Base-by-base conservation (phyloP, 2,329 filamentous ascomycete genomes). In the Aspergillus arachidicola region DNA sequence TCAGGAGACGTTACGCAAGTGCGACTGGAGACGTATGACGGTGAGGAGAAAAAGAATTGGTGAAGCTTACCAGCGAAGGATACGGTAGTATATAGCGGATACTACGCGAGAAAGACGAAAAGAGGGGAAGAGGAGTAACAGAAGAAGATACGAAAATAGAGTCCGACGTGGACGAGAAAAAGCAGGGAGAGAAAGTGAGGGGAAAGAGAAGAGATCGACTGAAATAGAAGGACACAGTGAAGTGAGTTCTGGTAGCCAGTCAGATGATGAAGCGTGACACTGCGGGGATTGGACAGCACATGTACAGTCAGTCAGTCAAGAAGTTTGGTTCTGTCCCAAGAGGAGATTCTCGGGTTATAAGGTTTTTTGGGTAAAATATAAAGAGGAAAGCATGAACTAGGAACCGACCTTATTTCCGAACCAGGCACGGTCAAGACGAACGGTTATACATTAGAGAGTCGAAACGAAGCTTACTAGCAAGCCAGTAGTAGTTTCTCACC, bases 21-120 rank as follows among this genome's bases (percentile, higher is more conserved):
- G 34, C 34, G 51, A 26, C 32, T 21, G 51, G 36, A 38, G 69
- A 72, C 67, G 69, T 70, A 64, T 26, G 43, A 48, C 21, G n/a
- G 11, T 4, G 51, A 41, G 34, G 21, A 38, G 51, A 38, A 26
- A 48, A 38, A 55, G 3, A 12, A 28, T 14, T 6, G 23, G 26
- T 55, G 30, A 38, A 38, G 32, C 51, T 55, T 38, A 19, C 32
- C 51, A 55, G 32, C 51, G 51, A 56, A 30, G 32, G 58, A 38
- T 23, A 57, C 46, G 23, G 41, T 16, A 50, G 38, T 53, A 56
- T 54, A 57, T 38, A n/a, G 57, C 38, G 16, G 58, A 38, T 55
- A 38, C 51, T 38, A 55, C 51, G 38, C 34, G 51, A 41, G n/a
- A 38, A 3, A 55, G 4, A 11, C 28, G 59, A 59, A 21, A 26